Percentiles rank a stretch among this genome's conserved stretches.
phyloP scores from a whole-genome alignment of 768 basidiomycete species.

The Phylloporus sp. region DNA sequence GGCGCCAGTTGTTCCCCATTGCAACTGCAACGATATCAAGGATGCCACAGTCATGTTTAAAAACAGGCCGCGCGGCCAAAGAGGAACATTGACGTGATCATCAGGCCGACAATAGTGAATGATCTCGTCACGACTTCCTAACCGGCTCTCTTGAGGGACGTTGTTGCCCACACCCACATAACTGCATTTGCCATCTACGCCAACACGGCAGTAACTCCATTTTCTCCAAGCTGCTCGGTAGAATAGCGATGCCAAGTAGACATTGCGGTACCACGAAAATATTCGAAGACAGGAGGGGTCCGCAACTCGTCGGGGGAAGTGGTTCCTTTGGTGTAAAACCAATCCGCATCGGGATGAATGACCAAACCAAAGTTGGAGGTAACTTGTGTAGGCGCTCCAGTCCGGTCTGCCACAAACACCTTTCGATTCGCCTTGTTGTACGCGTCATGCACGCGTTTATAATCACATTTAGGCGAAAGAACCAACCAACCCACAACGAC shows the following conservation, averaged over 20 bases:
- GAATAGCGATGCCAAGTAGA: conserved; percentile 11
- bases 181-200: neutral
- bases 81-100: neutral
- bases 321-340: neutral
- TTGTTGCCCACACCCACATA: neutral
- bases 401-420: neutral
- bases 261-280: conserved; percentile 18
- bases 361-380: conserved; percentile 14
- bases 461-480: conserved; percentile 39
- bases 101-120: conserved; percentile 18
- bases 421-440: conserved; percentile 14
- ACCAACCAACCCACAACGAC: conserved; percentile 40
- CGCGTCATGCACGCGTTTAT: conserved; percentile 23
- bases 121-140: conserved; percentile 17
- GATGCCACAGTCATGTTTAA: conserved; percentile 29
- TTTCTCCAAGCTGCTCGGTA: conserved; percentile 15
- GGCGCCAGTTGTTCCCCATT: too few species aligned
- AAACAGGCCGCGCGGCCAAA: conserved; percentile 22
- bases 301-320: conserved; percentile 23
- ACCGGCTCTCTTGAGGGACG: conserved; percentile 12
- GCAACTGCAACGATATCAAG: conserved; percentile 25
- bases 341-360: conserved; percentile 9
- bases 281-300: conserved; percentile 21
- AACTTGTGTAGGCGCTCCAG: too few species aligned
- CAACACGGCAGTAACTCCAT: neutral